Evolutionary conservation across 805 yeast genomes (phyloP).

Genomic region (Candida odintsovae): DNA sequence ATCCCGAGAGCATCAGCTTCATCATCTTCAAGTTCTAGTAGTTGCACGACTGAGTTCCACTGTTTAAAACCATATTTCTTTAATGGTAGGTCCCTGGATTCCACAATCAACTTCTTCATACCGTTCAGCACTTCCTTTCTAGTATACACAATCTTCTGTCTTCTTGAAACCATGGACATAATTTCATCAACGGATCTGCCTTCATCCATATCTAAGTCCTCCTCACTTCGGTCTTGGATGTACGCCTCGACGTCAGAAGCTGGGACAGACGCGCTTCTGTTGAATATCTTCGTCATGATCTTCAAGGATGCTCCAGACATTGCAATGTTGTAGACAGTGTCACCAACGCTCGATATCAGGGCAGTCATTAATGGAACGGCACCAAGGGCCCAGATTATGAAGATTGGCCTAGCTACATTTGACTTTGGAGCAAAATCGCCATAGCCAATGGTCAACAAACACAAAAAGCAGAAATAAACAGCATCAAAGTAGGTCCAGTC

Average conservation of each 20-base stretch:
- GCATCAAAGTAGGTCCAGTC: conserved; percentile 65
- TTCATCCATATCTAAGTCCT: conserved; percentile 11
- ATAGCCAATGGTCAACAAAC: conserved; percentile 79
- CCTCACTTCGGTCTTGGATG: not conserved
- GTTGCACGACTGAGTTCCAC: conserved; percentile 39
- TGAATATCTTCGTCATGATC: conserved; percentile 6
- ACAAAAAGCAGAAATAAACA: conserved; percentile 70
- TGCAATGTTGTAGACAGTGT: conserved; percentile 37
- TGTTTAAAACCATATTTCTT: conserved; percentile 43
- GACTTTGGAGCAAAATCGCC: conserved; percentile 67
- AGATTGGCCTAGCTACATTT: conserved; percentile 65
- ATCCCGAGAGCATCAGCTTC: conserved; percentile 13
- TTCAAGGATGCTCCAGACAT: conserved; percentile 12
- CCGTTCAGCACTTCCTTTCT: conserved; percentile 20
- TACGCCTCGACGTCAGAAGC: not conserved
- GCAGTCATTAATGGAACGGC: conserved; percentile 89
- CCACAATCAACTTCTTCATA: conserved; percentile 11
- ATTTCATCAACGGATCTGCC: conserved; percentile 12
- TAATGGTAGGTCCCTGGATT: conserved; percentile 13
- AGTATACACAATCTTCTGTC: not conserved
- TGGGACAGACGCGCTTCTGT: not conserved
- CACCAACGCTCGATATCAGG: conserved; percentile 67
- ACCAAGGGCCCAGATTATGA: conserved; percentile 72
- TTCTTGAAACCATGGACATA: not conserved
- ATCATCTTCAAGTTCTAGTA: conserved; percentile 24